These are phyloP conservation scores for Yueomyces sinensis DNA, from an alignment of 805 yeast species.

Conservation along the genomic window DNA sequence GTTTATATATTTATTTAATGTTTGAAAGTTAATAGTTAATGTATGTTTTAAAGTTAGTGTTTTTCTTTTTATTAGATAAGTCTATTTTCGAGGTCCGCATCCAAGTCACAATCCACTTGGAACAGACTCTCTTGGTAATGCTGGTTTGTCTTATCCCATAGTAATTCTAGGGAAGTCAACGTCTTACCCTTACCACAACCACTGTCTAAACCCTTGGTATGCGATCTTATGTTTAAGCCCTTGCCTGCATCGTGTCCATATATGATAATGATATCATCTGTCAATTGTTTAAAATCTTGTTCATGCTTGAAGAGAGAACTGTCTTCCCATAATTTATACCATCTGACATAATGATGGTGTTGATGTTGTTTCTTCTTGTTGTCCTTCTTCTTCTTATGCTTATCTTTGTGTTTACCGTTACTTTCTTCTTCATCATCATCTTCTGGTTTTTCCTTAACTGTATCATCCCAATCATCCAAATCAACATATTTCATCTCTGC, in stretches of 20 bases:
- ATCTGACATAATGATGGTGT: conserved; percentile 29
- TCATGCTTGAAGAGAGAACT: too few relatives aligned
- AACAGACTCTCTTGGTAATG: conserved; percentile 3
- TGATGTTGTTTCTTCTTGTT: too few relatives aligned
- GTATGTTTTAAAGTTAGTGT: too few relatives aligned
- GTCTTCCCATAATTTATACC: conserved; percentile 46
- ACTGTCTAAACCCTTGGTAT: conserved; percentile 68
- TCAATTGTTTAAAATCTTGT: not conserved
- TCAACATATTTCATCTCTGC: conserved; percentile 58
- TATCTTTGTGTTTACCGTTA: not conserved
- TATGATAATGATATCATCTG: conserved; percentile 32
- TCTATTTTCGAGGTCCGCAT: too few relatives aligned
- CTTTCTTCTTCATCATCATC: conserved; percentile 6
- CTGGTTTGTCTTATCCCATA: conserved; percentile 4
- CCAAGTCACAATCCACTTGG: conserved; percentile 9
- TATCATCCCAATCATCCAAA: conserved; percentile 44
- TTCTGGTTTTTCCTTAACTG: conserved; percentile 11
- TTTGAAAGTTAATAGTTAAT: too few relatives aligned
- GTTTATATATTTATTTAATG: too few relatives aligned
- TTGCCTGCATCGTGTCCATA: conserved; percentile 85
- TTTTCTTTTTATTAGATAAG: too few relatives aligned
- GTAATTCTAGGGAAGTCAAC: conserved; percentile 31
- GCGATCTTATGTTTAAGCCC: conserved; percentile 54
- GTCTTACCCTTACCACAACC: conserved; percentile 69
- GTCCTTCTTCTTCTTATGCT: not conserved